These are phyloP conservation scores for Chalciporus sp. DNA, from an alignment of 1,284 basidiomycete genomes.

Conservation along the genomic window DNA sequence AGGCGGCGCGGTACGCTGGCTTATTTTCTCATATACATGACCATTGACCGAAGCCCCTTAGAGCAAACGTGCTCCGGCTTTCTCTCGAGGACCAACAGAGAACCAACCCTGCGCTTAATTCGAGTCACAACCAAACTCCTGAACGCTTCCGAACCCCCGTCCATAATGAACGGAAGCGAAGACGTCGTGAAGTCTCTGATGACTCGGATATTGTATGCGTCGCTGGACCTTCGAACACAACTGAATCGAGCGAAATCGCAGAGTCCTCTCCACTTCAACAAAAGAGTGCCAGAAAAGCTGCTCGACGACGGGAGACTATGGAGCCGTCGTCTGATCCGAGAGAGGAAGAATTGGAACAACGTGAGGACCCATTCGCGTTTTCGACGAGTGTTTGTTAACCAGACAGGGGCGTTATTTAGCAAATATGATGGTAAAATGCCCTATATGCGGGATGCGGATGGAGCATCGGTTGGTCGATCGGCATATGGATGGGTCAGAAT, in stretches of 20 bases:
- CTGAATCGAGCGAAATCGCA: slow-evolving; percentile 24
- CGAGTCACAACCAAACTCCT: slow-evolving; percentile 34
- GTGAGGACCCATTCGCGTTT: slow-evolving; percentile 17
- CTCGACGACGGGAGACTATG: slow-evolving; percentile 5
- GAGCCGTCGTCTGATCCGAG: slow-evolving; percentile 29
- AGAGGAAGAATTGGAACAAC: slow-evolving; percentile 28
- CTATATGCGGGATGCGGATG: slow-evolving; percentile 53
- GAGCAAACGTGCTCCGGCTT: slow-evolving; percentile 44
- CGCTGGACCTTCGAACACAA: slow-evolving; percentile 30
- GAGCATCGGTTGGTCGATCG: slow-evolving; percentile 50
- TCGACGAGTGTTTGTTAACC: slow-evolving; percentile 1
- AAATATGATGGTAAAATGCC: slow-evolving; percentile 50
- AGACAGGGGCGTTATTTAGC: slow-evolving; percentile 21
- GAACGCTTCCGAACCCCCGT: slow-evolving; percentile 16
- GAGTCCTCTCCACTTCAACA: slow-evolving; percentile 29
- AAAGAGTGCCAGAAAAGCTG: slow-evolving; percentile 25
- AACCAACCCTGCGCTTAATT: slow-evolving; percentile 10
- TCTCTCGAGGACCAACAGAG: slow-evolving; percentile 32
- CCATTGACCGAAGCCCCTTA: slow-evolving; percentile 20
- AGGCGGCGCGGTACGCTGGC: slow-evolving; percentile 54
- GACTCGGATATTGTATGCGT: slow-evolving; percentile 27
- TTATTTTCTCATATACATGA: not conserved
- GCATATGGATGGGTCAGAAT: slow-evolving; percentile 55
- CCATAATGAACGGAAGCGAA: slow-evolving; percentile 29
- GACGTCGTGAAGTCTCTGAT: slow-evolving; percentile 16